phyloP scores from a whole-genome alignment of 1,139 yeast genomes.

The Pichia sp. region DNA sequence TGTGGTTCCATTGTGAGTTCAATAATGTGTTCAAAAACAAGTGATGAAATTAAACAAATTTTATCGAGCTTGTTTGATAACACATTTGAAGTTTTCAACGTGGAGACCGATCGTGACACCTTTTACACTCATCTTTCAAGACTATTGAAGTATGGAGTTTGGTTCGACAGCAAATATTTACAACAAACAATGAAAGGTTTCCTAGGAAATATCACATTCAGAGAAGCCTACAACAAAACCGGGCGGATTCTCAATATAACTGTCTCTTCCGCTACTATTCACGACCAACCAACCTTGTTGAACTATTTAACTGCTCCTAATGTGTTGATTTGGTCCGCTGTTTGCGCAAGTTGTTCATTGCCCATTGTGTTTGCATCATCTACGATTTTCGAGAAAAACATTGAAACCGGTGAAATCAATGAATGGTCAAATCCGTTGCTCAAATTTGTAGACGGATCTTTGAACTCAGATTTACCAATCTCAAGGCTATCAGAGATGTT shows the following conservation, averaged over 20 bases:
- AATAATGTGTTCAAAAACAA: conserved; percentile 73
- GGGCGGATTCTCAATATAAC: conserved; percentile 56
- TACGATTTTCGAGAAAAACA: conserved; percentile 78
- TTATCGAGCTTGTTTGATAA: conserved; percentile 51
- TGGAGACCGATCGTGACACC: conserved; percentile 42
- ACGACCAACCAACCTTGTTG: conserved; percentile 73
- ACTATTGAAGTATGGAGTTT: conserved; percentile 74
- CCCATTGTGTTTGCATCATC: conserved; percentile 90
- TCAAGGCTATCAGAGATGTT: conserved; percentile 90
- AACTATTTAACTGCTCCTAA: conserved; percentile 94
- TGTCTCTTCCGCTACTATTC: conserved; percentile 77
- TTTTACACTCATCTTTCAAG: conserved; percentile 52
- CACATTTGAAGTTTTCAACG: conserved; percentile 70
- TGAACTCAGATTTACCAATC: conserved; percentile 89
- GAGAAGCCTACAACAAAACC: conserved; percentile 57
- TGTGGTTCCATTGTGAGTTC: conserved; percentile 97
- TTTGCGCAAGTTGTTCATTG: conserved; percentile 91
- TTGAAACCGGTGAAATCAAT: conserved; percentile 59
- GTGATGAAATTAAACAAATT: conserved; percentile 62
- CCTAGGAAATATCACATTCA: conserved; percentile 81
- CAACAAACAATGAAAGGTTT: conserved; percentile 69
- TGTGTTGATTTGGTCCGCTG: conserved; percentile 84
- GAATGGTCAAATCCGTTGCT: conserved; percentile 84
- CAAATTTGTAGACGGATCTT: conserved; percentile 92
- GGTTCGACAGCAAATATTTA: conserved; percentile 76